These are phyloP conservation scores for Phaseolus lunatus DNA, from an alignment of 306 rosid species.

Conservation along the genomic window DNA sequence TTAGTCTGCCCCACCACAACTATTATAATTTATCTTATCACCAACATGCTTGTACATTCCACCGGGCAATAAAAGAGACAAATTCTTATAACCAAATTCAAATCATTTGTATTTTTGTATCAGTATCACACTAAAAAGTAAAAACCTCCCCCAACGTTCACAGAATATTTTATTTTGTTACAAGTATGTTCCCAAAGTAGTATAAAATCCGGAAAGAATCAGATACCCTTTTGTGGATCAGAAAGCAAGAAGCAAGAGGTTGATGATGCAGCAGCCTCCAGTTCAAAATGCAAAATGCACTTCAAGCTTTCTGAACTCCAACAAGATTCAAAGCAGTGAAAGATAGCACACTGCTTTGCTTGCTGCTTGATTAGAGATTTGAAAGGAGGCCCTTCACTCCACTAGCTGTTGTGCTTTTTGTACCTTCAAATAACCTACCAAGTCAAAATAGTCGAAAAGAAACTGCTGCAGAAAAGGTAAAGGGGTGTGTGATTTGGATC, in stretches of 20 bases:
- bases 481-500: slow-evolving; percentile 51
- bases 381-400: slow-evolving; percentile 43
- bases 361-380: slow-evolving; percentile 36
- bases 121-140: slow-evolving; percentile 36
- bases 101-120: background rate
- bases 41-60: slow-evolving; percentile 55
- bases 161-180: slow-evolving; percentile 44
- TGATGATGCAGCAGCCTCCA: slow-evolving; percentile 35
- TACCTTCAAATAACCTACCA: slow-evolving; percentile 55
- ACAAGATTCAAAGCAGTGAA: slow-evolving; percentile 40
- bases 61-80: slow-evolving; percentile 34
- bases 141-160: slow-evolving; percentile 39
- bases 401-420: slow-evolving; percentile 45
- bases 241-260: slow-evolving; percentile 68
- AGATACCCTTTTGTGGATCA: slow-evolving; percentile 56
- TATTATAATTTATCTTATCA: slow-evolving; percentile 44
- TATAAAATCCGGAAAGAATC: slow-evolving; percentile 46
- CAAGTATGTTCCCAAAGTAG: slow-evolving; percentile 51
- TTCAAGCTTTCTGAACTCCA: slow-evolving; percentile 39
- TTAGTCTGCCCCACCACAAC: slow-evolving; percentile 51
- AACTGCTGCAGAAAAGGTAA: slow-evolving; percentile 53
- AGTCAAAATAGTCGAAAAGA: slow-evolving; percentile 57
- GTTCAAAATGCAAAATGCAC: slow-evolving; percentile 36
- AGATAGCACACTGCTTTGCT: slow-evolving; percentile 36
- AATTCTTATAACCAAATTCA: slow-evolving; percentile 56